Base-by-base conservation (phyloP, 2,329 filamentous ascomycete species). In the Dryadomyces sulphureus region DNA sequence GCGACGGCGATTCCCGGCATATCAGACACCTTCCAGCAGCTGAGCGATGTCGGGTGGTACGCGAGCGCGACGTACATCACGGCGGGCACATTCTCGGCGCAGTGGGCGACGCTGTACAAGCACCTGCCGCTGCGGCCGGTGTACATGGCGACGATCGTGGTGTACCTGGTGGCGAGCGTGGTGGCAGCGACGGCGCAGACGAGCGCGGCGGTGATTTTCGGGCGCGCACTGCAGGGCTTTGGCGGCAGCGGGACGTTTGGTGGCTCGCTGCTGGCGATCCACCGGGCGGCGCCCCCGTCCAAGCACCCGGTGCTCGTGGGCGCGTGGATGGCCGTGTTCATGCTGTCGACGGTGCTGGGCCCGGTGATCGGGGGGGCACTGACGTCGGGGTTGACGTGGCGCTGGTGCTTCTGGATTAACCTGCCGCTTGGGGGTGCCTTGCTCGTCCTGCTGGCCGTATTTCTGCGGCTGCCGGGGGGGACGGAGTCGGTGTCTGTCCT, bases 281-380 rank as follows among this genome's bases (percentile, higher is more conserved):
- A 56, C 22, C 50, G 52, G 17, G 62, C 67, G 2, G 61, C 60
- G 2, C 53, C 69, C 1, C 56, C 60, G 4, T 63, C 65, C 47
- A 55, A 64, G 46, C 65, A 62, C 48, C 62, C 59, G 24, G 62
- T 62, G 25, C 50, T 68, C 12, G 56, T 68, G 16, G 58, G 59
- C 11, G 61, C 27, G 5, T 41, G 40, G 22, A 41, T 41, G 40
- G 40, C 58, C 21, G 60, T 66, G 46, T 64, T 64, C 40, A 65
- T 59, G 16, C 55, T 69, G 38, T 61, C 59, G 45, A 54, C 16
- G 41, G 47, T 40, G 12, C 22, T 53, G 7, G 55, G 56, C 2
- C 56, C 55, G 1, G 51, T 47, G n/a, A 32, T 50, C 30, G 48
- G 48, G 11, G 46, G 55, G 7, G 50, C 49, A n/a, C 45, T 56